A percentile compares a stretch with the other conserved stretches of the same genome.
Evolutionary conservation across 139 green algal species (phyloP).

Genomic region (Chlamydomonas urium): DNA sequence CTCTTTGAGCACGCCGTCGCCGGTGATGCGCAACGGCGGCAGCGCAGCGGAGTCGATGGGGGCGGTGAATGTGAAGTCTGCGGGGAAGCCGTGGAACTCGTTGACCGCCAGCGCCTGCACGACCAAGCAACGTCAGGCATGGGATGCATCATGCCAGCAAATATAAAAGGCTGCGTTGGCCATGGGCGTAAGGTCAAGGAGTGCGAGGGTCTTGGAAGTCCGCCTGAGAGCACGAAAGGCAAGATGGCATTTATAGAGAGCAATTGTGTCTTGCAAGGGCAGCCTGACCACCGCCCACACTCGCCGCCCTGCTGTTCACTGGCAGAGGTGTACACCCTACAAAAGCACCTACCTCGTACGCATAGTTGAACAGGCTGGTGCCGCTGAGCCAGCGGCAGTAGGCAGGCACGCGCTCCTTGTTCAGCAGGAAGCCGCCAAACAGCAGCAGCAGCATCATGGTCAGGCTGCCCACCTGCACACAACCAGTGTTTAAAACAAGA

Average conservation of each 20-base stretch:
- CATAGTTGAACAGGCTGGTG: conserved; percentile 65
- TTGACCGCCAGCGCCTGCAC: conserved; percentile 62
- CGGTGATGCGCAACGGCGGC: conserved; percentile 54
- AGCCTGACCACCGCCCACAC: background rate
- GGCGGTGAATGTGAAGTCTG: conserved; percentile 59
- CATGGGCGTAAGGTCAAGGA: too few relatives aligned
- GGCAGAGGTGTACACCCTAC: too few relatives aligned
- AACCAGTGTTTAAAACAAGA: too few relatives aligned
- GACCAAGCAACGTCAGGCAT: background rate
- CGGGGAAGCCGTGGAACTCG: conserved; percentile 63
- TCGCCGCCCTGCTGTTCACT: too few relatives aligned
- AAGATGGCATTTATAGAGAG: too few relatives aligned
- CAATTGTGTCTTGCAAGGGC: background rate
- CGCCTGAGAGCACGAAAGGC: too few relatives aligned
- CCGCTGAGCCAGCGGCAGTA: conserved; percentile 38
- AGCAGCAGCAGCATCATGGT: conserved; percentile 61
- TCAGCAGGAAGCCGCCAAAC: conserved; percentile 76
- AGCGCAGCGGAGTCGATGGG: conserved; percentile 40
- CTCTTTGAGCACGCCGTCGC: conserved; percentile 62
- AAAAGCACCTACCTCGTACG: conserved; percentile 55
- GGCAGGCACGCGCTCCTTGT: conserved; percentile 55
- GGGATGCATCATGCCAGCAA: background rate
- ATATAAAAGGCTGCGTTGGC: too few relatives aligned
- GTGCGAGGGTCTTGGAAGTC: too few relatives aligned
- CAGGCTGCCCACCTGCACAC: conserved; percentile 29